Evolutionary conservation across 371 early-diverging fungal genomes (phyloP).

Genomic region (Mucor irregularis): DNA sequence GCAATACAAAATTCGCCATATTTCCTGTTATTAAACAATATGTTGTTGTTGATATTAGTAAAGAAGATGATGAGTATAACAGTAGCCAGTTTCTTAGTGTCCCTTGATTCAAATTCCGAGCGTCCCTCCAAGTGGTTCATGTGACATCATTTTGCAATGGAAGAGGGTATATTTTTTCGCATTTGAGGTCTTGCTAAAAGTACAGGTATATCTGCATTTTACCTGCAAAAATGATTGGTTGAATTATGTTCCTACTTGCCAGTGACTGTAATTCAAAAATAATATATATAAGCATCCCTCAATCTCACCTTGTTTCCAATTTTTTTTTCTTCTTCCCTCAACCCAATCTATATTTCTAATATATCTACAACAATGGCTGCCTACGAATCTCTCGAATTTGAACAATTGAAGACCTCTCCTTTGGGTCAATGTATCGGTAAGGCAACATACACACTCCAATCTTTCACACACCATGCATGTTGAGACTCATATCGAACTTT

Average conservation of each 20-base stretch:
- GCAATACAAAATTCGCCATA: too few species aligned
- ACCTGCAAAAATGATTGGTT: constrained; percentile 3
- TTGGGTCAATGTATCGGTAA: constrained; percentile 39
- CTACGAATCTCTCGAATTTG: constrained; percentile 34
- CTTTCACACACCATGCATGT: not conserved
- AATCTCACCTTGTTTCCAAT: not conserved
- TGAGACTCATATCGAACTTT: too few species aligned
- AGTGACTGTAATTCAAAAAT: constrained; percentile 8
- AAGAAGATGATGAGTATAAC: too few species aligned
- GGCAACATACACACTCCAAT: not conserved
- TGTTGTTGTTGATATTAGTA: too few species aligned
- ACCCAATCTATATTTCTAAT: not conserved
- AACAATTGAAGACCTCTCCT: constrained; percentile 33
- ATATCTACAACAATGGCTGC: constrained; percentile 18
- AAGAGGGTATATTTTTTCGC: constrained; percentile 15
- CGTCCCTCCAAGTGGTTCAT: not conserved
- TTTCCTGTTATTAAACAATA: too few species aligned
- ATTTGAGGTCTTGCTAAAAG: not conserved
- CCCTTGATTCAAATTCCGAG: not conserved
- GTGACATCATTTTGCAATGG: constrained; percentile 10
- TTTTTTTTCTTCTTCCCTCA: not conserved
- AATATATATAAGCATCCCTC: not conserved
- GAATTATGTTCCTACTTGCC: too few species aligned
- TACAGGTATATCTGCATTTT: not conserved
- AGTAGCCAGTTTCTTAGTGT: too few species aligned